Evolutionary conservation across 2,329 filamentous ascomycete genomes (phyloP).

Genomic region (Cladophialophora chaetospira): DNA sequence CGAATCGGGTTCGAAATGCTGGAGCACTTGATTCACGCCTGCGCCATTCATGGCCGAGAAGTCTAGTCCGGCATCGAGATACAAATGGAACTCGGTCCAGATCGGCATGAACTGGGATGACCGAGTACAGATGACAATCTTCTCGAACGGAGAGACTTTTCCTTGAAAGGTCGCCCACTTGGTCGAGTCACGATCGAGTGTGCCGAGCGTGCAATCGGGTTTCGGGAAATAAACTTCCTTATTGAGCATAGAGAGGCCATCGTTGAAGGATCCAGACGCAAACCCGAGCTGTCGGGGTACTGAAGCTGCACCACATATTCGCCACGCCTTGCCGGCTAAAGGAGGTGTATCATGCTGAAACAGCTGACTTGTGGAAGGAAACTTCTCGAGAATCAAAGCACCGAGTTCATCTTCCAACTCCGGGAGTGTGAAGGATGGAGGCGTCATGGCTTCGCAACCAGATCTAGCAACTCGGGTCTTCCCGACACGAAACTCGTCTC

Average conservation of each 20-base stretch:
- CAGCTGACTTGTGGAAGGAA: not conserved
- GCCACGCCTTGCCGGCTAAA: not conserved
- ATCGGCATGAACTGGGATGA: not conserved
- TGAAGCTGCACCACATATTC: not conserved
- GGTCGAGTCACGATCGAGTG: not conserved
- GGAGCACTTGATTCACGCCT: not conserved
- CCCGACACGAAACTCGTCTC: not conserved
- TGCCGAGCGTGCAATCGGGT: not conserved
- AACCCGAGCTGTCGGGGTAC: not conserved
- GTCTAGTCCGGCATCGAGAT: not conserved
- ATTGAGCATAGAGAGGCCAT: constrained; percentile 1
- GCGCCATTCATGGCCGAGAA: not conserved
- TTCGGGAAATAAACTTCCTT: not conserved
- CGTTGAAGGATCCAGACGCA: not conserved
- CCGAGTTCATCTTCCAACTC: not conserved
- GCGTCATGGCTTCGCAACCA: not conserved
- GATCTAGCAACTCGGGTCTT: not conserved
- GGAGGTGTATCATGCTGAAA: not conserved
- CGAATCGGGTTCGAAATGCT: not conserved
- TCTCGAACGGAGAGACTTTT: not conserved
- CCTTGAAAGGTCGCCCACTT: not conserved
- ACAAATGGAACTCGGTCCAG: not conserved
- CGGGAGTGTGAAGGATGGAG: not conserved
- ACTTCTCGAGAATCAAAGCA: not conserved
- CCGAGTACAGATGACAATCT: not conserved